Base-by-base conservation (phyloP, 176 grass and related monocot genomes). In the Rhynchospora pubera region DNA sequence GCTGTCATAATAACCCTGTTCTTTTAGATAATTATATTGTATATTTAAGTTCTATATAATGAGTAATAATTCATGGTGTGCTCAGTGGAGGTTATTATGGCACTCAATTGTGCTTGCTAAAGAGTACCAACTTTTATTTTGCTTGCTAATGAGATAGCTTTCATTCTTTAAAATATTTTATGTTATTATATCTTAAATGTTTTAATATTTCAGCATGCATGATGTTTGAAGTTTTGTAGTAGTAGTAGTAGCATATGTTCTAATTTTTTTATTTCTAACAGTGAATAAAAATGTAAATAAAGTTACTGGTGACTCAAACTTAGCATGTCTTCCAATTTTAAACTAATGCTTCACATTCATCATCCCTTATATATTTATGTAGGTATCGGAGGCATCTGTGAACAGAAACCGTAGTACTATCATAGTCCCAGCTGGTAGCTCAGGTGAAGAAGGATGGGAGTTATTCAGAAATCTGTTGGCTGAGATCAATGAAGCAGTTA, bases 381-480 rank as follows among this genome's bases (percentile, higher is more conserved):
- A 99, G 96, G 86, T 99, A 63, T 95, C 96, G 14, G 96, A 99
- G 84, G 90, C 96, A 48, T 99, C 96, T 2, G 92, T 95, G 82
- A 99, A 95, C 47, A 91, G 96, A 82, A 99, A 99, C 79, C 92
- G 96, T 58, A 99, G 96, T 70, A 99, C 96, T 14, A 99, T 99
- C 57, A 95, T 93, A 82, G 85, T 99, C 86, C 96, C 96, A 0
- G 96, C 96, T 66, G 92, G 96, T 71, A 99, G 91, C 86, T 90
- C 96, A 79, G 89, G 92, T 45, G 96, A 99, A 91, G 96, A 99
- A 86, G 96, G 96, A 57, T 99, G 96, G 96, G 91, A 93, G 90
- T 85, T 92, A 80, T 99, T 99, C 81, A 93, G 96, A 67, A 95
- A 89, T 88, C 84, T 99, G 63, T 85, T 99, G 52, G 61, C 92